Conservation (phyloP, 78 protist genomes). For the Monosiga brevicollis region DNA sequence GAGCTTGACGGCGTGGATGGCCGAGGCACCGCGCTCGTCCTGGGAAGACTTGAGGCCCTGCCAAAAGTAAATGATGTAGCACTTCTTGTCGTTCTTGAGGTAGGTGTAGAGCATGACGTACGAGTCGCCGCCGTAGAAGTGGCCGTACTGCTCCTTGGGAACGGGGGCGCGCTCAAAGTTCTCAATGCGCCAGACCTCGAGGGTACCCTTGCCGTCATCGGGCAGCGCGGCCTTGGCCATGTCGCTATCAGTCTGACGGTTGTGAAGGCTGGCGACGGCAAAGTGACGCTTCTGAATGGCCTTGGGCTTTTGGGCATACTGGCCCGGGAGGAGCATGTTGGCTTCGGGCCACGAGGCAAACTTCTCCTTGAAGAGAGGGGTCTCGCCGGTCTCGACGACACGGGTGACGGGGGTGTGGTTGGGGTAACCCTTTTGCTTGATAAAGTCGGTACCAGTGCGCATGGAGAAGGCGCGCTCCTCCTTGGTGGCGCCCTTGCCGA, state of each 20-base stretch:
- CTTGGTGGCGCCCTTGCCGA: slow-evolving; percentile 36
- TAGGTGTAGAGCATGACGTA: slow-evolving; percentile 47
- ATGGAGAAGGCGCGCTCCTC: slow-evolving; percentile 2
- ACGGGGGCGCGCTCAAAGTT: neutral
- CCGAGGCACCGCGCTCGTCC: slow-evolving; percentile 42
- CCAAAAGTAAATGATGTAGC: slow-evolving; percentile 34
- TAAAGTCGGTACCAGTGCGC: neutral
- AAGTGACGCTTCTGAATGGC: neutral
- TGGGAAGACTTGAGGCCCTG: slow-evolving; percentile 28
- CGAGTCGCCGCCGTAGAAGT: slow-evolving; percentile 41
- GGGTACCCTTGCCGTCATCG: slow-evolving; percentile 24
- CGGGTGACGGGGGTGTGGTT: slow-evolving; percentile 2
- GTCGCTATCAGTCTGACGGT: neutral
- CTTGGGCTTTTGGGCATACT: neutral
- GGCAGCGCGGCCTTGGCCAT: neutral
- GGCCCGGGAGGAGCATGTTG: neutral
- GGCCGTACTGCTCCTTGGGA: slow-evolving; percentile 16
- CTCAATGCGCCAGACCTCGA: slow-evolving; percentile 5
- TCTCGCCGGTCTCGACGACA: slow-evolving; percentile 32
- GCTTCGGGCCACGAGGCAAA: slow-evolving; percentile 18
- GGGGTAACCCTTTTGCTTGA: slow-evolving; percentile 10
- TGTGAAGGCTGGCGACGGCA: neutral
- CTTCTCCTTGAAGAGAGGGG: slow-evolving; percentile 24
- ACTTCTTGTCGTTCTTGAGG: neutral
- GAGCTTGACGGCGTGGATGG: slow-evolving; percentile 25